Evolutionary conservation across 2,329 filamentous ascomycete species (phyloP).

Genomic region (Akanthomyces dipterigenus): DNA sequence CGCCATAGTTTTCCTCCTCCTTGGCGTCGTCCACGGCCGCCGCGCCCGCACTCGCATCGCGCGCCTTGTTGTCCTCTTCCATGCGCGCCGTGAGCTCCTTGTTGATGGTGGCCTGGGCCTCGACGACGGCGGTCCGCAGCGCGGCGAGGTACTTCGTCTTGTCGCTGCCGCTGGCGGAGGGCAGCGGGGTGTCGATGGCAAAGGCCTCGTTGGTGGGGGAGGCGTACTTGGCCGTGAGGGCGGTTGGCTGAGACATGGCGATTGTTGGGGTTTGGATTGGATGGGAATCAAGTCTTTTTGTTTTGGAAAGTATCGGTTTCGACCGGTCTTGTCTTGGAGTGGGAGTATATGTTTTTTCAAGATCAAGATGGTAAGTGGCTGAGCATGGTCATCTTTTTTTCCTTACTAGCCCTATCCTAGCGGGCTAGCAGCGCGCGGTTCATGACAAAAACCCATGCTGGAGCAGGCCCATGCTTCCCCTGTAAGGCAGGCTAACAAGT

Average conservation of each 20-base stretch:
- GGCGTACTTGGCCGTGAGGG: constrained; percentile 46
- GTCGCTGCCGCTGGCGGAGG: constrained; percentile 32
- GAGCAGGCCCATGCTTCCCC: neutral
- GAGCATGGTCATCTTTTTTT: neutral
- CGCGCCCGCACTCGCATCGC: constrained; percentile 29
- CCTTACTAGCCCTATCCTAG: neutral
- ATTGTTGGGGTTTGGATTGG: neutral
- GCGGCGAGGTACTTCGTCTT: constrained; percentile 54
- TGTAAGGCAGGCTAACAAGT: neutral
- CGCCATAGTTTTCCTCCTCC: constrained; percentile 77
- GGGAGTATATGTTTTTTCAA: neutral
- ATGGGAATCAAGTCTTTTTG: neutral
- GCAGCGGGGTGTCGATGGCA: constrained; percentile 30
- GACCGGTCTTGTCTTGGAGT: neutral
- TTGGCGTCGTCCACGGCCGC: constrained; percentile 43
- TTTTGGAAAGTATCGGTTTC: neutral
- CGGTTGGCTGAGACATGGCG: constrained; percentile 15
- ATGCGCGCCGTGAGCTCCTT: constrained; percentile 64
- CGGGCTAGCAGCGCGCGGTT: neutral
- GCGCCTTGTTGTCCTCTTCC: constrained; percentile 64
- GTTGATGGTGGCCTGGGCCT: constrained; percentile 63
- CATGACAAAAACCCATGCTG: neutral
- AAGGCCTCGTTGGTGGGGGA: constrained; percentile 45
- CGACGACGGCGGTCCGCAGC: constrained; percentile 49
- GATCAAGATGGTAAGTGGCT: neutral